Evolutionary conservation across 1,284 basidiomycete genomes (phyloP).

Genomic region (Ustilago crameri): DNA sequence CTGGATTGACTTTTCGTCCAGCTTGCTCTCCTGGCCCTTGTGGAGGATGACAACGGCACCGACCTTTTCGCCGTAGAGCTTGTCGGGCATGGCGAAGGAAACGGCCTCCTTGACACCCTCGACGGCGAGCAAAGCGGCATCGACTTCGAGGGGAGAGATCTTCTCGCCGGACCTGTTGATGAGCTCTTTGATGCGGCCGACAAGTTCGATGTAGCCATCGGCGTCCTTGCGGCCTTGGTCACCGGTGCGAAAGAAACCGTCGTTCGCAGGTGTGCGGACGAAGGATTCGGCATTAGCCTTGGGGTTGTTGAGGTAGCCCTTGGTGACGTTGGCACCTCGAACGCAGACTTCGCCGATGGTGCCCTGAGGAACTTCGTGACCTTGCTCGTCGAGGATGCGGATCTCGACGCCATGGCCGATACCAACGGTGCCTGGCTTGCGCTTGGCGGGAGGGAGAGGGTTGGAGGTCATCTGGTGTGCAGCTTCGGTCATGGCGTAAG

Average conservation of each 20-base stretch:
- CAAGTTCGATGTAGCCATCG: slow-evolving; percentile 74
- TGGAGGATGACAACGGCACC: slow-evolving; percentile 68
- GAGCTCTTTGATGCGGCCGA: slow-evolving; percentile 67
- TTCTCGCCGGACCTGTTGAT: slow-evolving; percentile 74
- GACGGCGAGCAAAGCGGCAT: slow-evolving; percentile 71
- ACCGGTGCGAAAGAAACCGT: slow-evolving; percentile 73
- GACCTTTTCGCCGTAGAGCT: slow-evolving; percentile 68
- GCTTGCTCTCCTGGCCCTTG: slow-evolving; percentile 14
- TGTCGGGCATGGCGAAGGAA: slow-evolving; percentile 69
- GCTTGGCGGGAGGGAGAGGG: slow-evolving; percentile 66
- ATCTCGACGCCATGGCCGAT: slow-evolving; percentile 71
- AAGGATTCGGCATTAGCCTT: slow-evolving; percentile 69
- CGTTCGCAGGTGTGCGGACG: slow-evolving; percentile 66
- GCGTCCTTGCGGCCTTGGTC: slow-evolving; percentile 76
- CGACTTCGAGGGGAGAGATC: slow-evolving; percentile 76
- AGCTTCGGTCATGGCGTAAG: slow-evolving; percentile 69
- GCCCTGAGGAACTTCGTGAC: slow-evolving; percentile 67
- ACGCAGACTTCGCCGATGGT: slow-evolving; percentile 71
- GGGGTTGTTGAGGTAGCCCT: slow-evolving; percentile 71
- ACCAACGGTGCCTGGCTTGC: slow-evolving; percentile 71
- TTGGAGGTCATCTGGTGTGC: slow-evolving; percentile 71
- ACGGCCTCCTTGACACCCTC: slow-evolving; percentile 72
- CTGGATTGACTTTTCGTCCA: slow-evolving; percentile 58
- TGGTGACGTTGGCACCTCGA: slow-evolving; percentile 71
- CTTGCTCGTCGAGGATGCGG: slow-evolving; percentile 69